Evolutionary conservation across 108 stramenopile genomes (phyloP).

Genomic region (Halocafeteria seosinensis): DNA sequence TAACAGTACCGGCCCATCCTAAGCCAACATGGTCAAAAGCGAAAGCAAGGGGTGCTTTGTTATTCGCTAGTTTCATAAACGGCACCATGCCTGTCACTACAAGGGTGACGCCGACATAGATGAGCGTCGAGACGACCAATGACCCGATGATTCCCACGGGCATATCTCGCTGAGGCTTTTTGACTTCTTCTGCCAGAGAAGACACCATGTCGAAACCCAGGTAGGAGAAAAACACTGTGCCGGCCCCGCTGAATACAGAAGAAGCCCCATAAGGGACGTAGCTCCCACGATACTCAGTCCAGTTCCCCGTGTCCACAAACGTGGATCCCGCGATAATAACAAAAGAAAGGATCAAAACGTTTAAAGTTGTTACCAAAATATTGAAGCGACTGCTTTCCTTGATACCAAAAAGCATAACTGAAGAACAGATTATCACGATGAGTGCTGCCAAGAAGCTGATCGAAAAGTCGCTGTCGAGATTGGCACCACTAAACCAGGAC

Average conservation of each 20-base stretch:
- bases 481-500: background rate
- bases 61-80: constrained; percentile 18
- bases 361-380: constrained; percentile 34
- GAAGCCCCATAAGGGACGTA: constrained; percentile 31
- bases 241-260: constrained; percentile 28
- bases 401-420: constrained; percentile 29
- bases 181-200: constrained; percentile 42
- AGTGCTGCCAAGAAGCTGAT: constrained; percentile 29
- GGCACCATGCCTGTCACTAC: constrained; percentile 42
- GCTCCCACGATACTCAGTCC: constrained; percentile 25
- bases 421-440: constrained; percentile 31
- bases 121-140: constrained; percentile 22
- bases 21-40: constrained; percentile 23
- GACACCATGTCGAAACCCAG: constrained; percentile 35
- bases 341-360: constrained; percentile 28
- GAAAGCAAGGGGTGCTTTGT: constrained; percentile 33
- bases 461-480: background rate
- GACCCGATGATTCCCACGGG: constrained; percentile 43
- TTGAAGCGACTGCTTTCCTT: constrained; percentile 39
- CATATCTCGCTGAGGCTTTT: constrained; percentile 40
- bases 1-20: constrained; percentile 20
- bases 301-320: constrained; percentile 1
- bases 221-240: constrained; percentile 21
- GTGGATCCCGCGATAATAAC: constrained; percentile 28
- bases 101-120: constrained; percentile 27